These are phyloP conservation scores for Acacia concinna DNA, from an alignment of 331 rosid species.

Conservation along the genomic window DNA sequence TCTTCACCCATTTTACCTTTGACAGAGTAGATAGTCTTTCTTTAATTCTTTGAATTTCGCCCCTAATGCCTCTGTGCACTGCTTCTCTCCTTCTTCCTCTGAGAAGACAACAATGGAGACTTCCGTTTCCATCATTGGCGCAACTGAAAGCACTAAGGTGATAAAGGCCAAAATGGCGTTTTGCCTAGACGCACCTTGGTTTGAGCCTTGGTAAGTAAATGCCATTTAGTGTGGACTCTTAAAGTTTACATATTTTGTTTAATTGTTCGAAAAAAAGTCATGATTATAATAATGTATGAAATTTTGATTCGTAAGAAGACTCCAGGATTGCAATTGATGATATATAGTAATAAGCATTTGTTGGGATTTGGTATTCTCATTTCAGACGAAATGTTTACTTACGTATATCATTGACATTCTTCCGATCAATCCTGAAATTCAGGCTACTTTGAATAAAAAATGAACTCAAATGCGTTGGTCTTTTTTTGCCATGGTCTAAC, in stretches of 20 bases:
- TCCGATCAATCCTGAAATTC: conserved; percentile 15
- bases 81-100: not conserved
- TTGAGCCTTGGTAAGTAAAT: not conserved
- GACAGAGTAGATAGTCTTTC: not conserved
- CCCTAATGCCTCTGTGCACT: not conserved
- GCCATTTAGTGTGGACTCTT: not conserved
- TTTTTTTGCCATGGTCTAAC: conserved; percentile 8
- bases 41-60: not conserved
- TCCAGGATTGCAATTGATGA: conserved; percentile 1
- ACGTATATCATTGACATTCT: not conserved
- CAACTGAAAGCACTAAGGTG: not conserved
- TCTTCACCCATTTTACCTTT: not conserved
- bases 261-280: not conserved
- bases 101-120: not conserved
- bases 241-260: not conserved
- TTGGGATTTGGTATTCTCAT: not conserved
- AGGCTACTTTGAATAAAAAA: not conserved
- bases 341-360: not conserved
- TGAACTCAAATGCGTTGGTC: not conserved
- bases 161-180: not conserved
- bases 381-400: not conserved
- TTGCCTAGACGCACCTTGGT: conserved; percentile 25
- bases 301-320: not conserved
- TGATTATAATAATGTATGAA: not conserved
- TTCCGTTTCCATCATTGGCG: not conserved